Evolutionary conservation across 176 grass and related monocot species (phyloP).

Genomic region (Elaeis guineensis): DNA sequence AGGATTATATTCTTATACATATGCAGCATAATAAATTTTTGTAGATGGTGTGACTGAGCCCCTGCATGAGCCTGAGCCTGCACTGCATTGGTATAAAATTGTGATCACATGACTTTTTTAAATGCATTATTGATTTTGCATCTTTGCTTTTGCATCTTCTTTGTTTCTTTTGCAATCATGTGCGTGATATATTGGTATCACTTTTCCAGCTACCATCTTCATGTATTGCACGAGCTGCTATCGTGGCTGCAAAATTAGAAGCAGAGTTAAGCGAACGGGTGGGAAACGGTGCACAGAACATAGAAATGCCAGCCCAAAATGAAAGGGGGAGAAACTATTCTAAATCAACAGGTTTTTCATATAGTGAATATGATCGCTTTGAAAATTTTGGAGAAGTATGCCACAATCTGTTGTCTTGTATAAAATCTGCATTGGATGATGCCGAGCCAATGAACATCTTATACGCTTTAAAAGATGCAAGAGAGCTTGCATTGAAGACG

Average conservation of each 20-base stretch:
- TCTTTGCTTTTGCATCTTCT: neutral
- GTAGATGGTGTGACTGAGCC: too few relatives aligned
- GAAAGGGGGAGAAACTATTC: slow-evolving; percentile 7
- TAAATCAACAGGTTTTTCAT: slow-evolving; percentile 7
- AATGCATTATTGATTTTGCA: too few relatives aligned
- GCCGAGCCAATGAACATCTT: slow-evolving; percentile 4
- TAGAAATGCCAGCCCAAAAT: neutral
- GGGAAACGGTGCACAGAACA: slow-evolving; percentile 22
- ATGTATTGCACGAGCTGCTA: slow-evolving; percentile 54
- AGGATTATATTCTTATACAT: too few relatives aligned
- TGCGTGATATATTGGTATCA: too few relatives aligned
- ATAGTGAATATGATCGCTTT: slow-evolving; percentile 17
- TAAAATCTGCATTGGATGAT: slow-evolving; percentile 25
- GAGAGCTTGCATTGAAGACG: slow-evolving; percentile 33
- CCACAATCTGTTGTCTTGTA: slow-evolving; percentile 23
- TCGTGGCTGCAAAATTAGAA: slow-evolving; percentile 78
- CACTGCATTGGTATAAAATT: too few relatives aligned
- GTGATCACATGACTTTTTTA: too few relatives aligned
- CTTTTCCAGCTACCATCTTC: slow-evolving; percentile 59
- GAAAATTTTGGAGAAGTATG: slow-evolving; percentile 33
- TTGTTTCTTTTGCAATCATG: neutral
- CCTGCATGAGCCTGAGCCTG: too few relatives aligned
- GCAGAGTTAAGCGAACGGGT: slow-evolving; percentile 31
- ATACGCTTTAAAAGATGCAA: slow-evolving; percentile 40
- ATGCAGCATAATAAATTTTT: too few relatives aligned